Evolutionary conservation across 2,329 filamentous ascomycete species (phyloP), one percentile per base, ranked within the genome.

Genomic region (Pezicula neosporulosa): DNA sequence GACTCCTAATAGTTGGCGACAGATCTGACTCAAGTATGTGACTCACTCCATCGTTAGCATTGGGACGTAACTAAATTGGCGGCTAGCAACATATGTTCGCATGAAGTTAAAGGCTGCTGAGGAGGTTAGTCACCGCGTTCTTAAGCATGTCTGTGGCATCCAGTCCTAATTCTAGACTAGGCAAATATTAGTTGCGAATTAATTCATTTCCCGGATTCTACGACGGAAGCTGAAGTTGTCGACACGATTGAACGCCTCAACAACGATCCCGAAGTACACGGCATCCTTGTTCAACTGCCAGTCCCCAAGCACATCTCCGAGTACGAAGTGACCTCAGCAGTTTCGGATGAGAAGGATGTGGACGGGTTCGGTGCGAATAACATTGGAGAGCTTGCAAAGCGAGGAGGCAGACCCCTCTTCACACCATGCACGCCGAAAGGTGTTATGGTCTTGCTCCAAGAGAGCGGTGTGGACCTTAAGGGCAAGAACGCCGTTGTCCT

Each of bases 61-160:
- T 49, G 27, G 52, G 45, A 55, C 57, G 49, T 59, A 54, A 52
- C 61, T 66, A 64, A 69, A 65, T 70, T 62, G 69, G 62, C 57
- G 53, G 52, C 51, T 57, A 93, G 89, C 86, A 66, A 97, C 93
- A 48, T 99, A 99, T 88, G 93, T 99, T 73, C 92, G 92, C 74
- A 99, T 99, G 94, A 99, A 99, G 78, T 77, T 97, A 66, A 99
- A 97, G 81, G 94, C 94, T 60, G 94, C 94, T 52, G 78, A 89
- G 69, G 94, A 97, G 81, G 89, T 91, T 76, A 62, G 74, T 33
- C 30, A 33, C 12, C 46, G 41, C 35, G 47, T 7, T 44, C 51
- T 56, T 51, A 52, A 56, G 60, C 44, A 38, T 16, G 38, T 12
- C 2, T 48, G 43, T 39, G 21, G 19, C 4, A 12, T 18, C 38